Evolutionary conservation across 805 yeast species (phyloP).

Genomic region (Candida vartiovaarae): DNA sequence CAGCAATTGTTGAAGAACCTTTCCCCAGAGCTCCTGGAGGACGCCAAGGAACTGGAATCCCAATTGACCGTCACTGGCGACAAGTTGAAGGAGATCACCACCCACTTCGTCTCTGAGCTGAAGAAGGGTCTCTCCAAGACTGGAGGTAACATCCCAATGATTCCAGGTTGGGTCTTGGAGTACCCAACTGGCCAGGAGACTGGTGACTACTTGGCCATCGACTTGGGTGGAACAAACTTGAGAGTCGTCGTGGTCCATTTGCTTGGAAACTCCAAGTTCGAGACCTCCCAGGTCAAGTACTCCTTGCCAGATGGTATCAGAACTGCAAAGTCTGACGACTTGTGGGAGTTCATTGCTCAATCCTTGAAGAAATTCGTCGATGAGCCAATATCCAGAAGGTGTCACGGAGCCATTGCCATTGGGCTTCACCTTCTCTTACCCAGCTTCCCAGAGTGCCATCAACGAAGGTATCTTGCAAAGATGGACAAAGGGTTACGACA

Average conservation of each 20-base stretch:
- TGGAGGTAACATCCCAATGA: conserved; percentile 93
- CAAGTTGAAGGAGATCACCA: conserved; percentile 57
- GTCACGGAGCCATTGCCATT: conserved; percentile 56
- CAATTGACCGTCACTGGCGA: conserved; percentile 56
- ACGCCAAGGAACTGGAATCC: conserved; percentile 50
- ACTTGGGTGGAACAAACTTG: conserved; percentile 95
- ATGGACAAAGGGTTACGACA: conserved; percentile 98
- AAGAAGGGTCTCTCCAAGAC: conserved; percentile 68
- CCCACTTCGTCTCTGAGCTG: conserved; percentile 73
- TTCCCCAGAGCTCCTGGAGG: conserved; percentile 52
- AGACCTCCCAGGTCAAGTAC: conserved; percentile 81
- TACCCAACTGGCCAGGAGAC: conserved; percentile 87
- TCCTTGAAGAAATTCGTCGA: conserved; percentile 64
- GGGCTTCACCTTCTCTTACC: conserved; percentile 95
- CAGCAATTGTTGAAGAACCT: conserved; percentile 36
- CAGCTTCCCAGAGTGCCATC: conserved; percentile 77
- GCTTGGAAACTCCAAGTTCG: conserved; percentile 78
- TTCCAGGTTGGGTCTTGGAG: conserved; percentile 93
- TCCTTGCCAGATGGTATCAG: conserved; percentile 71
- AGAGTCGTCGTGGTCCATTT: conserved; percentile 85
- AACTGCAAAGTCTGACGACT: conserved; percentile 67
- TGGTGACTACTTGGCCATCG: conserved; percentile 89
- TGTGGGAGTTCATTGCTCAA: conserved; percentile 83
- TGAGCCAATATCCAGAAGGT: conserved; percentile 66
- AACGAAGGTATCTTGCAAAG: conserved; percentile 83